phyloP scores from a whole-genome alignment of 1,284 basidiomycete species.

The Pseudozyma pruni region DNA sequence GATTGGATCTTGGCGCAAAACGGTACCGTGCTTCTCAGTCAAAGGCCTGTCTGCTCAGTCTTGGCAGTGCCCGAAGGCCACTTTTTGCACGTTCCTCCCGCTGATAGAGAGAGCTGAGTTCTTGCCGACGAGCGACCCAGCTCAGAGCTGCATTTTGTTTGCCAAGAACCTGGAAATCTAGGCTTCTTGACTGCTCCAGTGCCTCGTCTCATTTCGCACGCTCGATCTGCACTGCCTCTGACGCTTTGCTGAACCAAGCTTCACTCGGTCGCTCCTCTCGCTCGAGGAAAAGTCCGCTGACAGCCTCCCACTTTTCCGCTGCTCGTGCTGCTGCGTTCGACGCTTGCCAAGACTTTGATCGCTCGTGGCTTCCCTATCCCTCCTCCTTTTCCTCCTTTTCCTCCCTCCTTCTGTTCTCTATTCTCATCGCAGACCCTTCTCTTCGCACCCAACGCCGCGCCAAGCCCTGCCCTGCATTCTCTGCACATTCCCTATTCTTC shows the following conservation, averaged over 20 bases:
- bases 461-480: slow-evolving; percentile 12
- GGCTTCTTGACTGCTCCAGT: slow-evolving; percentile 6
- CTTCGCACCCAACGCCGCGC: not conserved
- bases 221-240: not conserved
- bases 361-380: slow-evolving; percentile 8
- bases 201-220: slow-evolving; percentile 1
- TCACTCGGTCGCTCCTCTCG: slow-evolving; percentile 6
- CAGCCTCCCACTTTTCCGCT: not conserved
- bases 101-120: too few relatives aligned
- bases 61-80: too few relatives aligned
- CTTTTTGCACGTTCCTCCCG: not conserved
- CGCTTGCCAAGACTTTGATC: slow-evolving; percentile 23
- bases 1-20: too few relatives aligned
- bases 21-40: too few relatives aligned
- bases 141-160: not conserved
- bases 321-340: not conserved
- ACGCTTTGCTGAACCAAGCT: not conserved
- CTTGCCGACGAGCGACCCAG: not conserved
- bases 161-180: slow-evolving; percentile 25
- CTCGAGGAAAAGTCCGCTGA: too few relatives aligned
- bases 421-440: not conserved
- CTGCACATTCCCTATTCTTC: not conserved
- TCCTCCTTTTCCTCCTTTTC: slow-evolving; percentile 1
- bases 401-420: not conserved
- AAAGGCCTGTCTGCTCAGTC: too few relatives aligned